Base-by-base conservation (phyloP, 106 monocot genomes). In the Agapanthus africanus region DNA sequence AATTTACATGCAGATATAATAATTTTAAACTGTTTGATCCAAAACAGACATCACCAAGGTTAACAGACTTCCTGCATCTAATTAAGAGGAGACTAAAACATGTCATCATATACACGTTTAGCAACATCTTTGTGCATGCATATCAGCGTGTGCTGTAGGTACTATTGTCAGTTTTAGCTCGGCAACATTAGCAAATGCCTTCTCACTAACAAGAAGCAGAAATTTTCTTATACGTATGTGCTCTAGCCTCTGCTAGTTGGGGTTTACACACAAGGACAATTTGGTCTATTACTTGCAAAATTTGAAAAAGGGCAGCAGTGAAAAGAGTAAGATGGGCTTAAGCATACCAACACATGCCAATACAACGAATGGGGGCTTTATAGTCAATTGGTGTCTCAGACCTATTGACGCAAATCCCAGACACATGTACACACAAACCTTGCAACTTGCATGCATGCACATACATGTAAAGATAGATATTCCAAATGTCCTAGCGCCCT, bases 381-480 rank as follows among this genome's bases (percentile, higher is more conserved):
- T 41, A 10, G 27, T 66, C 5, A 65, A 54, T 28, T 65, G 3
- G 40, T 27, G 1, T 15, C 4, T 65, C 1, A 7, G 15, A 39
- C 40, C 40, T 65, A 40, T 3, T 39, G 2, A 40, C 40, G 40
- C 2, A 23, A 35, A 23, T 39, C 31, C 65, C 27, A 65, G 13
- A 21, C 26, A 41, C 40, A 42, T 42, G 27, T 66, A 16, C 37
- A 66, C 66, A 41, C 10, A 41, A 40, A 39, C 14, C 37, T 40
- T 66, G 46, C 46, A 47, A n/a, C n/a, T n/a, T 47, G 66, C 66
- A 42, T 66, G 66, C 41, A 42, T 66, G 66, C 40, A 66, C 26
- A 63, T 8, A 25, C 8, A 33, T 21, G 22, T 38, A 38, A 38
- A 63, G 30, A 37, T 11, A 63, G 18, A 63, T 38, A 38, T 23